Evolutionary conservation across 176 grass and related monocot species (phyloP).

Genomic region (Eremochloa ophiuroides): DNA sequence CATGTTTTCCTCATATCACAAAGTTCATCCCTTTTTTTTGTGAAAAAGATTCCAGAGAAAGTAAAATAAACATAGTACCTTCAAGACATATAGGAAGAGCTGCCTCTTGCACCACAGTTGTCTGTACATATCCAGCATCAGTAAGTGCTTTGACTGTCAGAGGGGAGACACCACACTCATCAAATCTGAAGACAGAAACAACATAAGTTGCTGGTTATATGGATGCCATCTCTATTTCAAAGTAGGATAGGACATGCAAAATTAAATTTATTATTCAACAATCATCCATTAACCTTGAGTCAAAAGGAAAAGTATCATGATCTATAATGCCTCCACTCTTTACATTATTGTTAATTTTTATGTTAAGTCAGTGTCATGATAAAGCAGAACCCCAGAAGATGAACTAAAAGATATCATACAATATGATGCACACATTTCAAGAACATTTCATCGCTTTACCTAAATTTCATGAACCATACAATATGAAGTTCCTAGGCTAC

Average conservation of each 20-base stretch:
- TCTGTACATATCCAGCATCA: constrained; percentile 77
- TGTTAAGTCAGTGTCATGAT: not conserved
- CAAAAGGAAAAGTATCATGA: not conserved
- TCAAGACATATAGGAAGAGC: constrained; percentile 76
- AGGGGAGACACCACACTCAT: constrained; percentile 45
- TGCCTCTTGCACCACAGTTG: constrained; percentile 88
- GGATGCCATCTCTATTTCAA: not conserved
- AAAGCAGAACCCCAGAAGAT: not conserved
- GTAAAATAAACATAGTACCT: constrained; percentile 44
- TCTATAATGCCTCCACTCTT: not conserved
- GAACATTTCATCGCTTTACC: not conserved
- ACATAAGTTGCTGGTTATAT: not conserved
- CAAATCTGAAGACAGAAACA: constrained; percentile 36
- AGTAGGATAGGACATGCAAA: not conserved
- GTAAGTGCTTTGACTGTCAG: constrained; percentile 77
- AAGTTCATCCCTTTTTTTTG: not conserved
- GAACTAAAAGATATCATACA: not conserved
- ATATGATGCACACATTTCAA: not conserved
- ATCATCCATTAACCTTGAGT: constrained; percentile 1
- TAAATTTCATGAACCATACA: not conserved
- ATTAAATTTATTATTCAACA: constrained; percentile 4
- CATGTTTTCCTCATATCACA: not conserved
- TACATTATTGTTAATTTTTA: not conserved
- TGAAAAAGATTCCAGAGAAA: not conserved
- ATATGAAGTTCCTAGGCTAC: not conserved